phyloP scores from a whole-genome alignment of 495 filamentous ascomycete genomes.

The Aspergillus bridgeri region DNA sequence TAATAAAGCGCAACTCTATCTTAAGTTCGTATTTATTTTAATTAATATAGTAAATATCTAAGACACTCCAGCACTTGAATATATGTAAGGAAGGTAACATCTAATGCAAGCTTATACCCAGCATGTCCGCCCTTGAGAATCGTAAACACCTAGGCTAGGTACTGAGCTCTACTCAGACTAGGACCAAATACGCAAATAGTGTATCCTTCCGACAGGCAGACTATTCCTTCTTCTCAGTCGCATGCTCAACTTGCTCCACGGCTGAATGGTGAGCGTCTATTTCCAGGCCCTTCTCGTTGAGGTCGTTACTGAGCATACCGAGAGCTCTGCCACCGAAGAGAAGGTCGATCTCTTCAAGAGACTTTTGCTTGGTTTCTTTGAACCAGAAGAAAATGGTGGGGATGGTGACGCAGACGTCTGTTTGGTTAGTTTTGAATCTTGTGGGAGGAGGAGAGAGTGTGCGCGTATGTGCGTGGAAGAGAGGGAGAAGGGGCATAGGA shows the following conservation, averaged over 20 bases:
- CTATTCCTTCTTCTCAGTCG: neutral
- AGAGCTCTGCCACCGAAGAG: conserved; percentile 48
- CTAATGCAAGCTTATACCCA: too few relatives aligned
- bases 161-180: too few relatives aligned
- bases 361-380: conserved; percentile 53
- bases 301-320: conserved; percentile 37
- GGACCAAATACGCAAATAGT: too few relatives aligned
- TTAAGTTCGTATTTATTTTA: too few relatives aligned
- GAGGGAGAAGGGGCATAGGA: neutral
- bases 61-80: too few relatives aligned
- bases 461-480: neutral
- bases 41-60: too few relatives aligned
- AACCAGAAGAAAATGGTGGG: conserved; percentile 50
- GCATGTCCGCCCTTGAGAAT: too few relatives aligned
- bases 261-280: neutral
- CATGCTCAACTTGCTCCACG: neutral
- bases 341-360: conserved; percentile 54
- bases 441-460: too few relatives aligned
- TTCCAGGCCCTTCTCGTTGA: neutral
- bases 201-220: too few relatives aligned
- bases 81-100: too few relatives aligned
- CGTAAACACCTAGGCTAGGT: too few relatives aligned
- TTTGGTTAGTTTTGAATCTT: neutral
- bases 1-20: too few relatives aligned
- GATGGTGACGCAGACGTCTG: conserved; percentile 29